Evolutionary conservation across 345 rosid genomes (phyloP), one percentile per base, ranked within the genome.

Genomic region (Sapria himalayana): DNA sequence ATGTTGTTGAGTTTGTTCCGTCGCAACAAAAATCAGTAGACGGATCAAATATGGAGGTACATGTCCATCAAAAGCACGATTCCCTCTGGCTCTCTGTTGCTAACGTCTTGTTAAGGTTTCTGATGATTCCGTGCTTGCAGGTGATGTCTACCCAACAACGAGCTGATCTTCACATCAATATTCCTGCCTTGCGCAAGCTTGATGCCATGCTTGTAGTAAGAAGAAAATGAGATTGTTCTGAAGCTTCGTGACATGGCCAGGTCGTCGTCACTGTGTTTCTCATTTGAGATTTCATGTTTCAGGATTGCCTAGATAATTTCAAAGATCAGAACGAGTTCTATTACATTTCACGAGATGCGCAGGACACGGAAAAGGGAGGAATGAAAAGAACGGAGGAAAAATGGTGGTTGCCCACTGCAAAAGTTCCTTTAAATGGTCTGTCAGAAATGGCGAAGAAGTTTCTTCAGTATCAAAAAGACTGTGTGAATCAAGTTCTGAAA

Each of bases 391-490:
- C 71, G 44, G 95, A 89, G 37, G 95, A 89, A 61, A 84, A 84
- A 64, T 91, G 99, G 99, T 84, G 99, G 95, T 52, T 91, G 32
- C 99, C 95, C 1, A 72, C 84, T 41, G 95, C 99, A 1, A 73
- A 81, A 25, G 76, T 91, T 40, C 84, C 79, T 23, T 43, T 70
- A 15, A 70, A 46, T 10, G 93, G 95, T 19, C 71, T 91, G 19
- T 77, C 93, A 14, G 93, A 80, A 49, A 71, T 67, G 48, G 69
- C 93, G 7, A 80, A 80, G 60, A 80, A 77, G 42, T 69, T 67
- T 20, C 61, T 77, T 59, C 50, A 63, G 19, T 66, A 71, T 56
- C 76, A 71, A 53, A 74, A 85, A 1, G 77, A 77, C 45, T 67
- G 78, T 8, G 67, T 86, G 14, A 72, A 61, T 51, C 99, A 89